Base-by-base conservation (phyloP, 2,329 filamentous ascomycete species). In the Pochonia chlamydosporia region DNA sequence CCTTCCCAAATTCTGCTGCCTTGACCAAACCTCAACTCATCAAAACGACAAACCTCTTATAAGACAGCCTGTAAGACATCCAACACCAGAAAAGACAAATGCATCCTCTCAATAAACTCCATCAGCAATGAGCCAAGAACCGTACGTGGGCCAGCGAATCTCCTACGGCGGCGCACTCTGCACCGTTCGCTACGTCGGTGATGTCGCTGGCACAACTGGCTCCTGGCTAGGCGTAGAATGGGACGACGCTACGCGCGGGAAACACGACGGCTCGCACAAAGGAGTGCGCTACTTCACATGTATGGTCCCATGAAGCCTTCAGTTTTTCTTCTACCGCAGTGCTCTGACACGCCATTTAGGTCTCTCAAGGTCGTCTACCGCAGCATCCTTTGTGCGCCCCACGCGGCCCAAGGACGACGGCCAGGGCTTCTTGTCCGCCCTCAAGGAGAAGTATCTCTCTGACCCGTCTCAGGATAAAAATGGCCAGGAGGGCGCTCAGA, bases 181-280 rank as follows among this genome's bases (percentile, higher is more conserved):
- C 67, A 97, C 92, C 1, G 78, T 97, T 49, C 84, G 89, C 51
- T 97, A 91, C 62, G 69, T 87, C 51, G 93, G 93, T 39, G 66
- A 77, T 28, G 85, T 97, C 7, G 75, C 80, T 43, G 87, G 86
- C 55, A 91, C 89, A 8, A 75, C 79, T 37, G 88, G 89, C 42
- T 73, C 78, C 52, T 97, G 92, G 91, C 77, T 97, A 28, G 93
- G 93, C 40, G 89, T 97, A 41, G 93, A 99, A 76, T 99, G 93
- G 93, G 92, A 97, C 67, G 88, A 96, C 64, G 72, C 83, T 48
- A 76, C 74, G 31, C 79, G 91, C 59, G 93, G 93, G 51, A 97
- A 96, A 72, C 91, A 99, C 67, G 81, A 92, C 59, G 93, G 93
- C 49, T 82, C 85, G 51, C 83, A 95, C 67, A 82, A 86, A 53